Conservation (phyloP, 192 early-diverging fungal genomes). For the Rhizoclosmatium globosum region DNA sequence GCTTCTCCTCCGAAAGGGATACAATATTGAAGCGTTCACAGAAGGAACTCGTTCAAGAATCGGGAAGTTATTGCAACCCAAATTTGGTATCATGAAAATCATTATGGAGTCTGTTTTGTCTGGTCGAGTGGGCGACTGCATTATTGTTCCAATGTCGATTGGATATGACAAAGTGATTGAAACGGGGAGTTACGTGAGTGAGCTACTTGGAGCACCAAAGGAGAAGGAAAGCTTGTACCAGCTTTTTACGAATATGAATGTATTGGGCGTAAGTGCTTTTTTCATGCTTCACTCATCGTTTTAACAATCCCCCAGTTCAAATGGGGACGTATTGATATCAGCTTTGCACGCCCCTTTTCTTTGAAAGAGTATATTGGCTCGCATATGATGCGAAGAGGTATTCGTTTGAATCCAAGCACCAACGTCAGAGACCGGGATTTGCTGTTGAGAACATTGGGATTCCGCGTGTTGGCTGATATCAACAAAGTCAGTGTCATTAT, state of each 20-base stretch:
- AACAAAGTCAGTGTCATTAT: slow-evolving; percentile 82
- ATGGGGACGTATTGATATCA: slow-evolving; percentile 86
- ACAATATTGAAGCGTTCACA: slow-evolving; percentile 84
- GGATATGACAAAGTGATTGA: slow-evolving; percentile 89
- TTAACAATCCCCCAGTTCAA: slow-evolving; percentile 55
- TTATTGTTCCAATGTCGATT: slow-evolving; percentile 82
- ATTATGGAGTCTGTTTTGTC: slow-evolving; percentile 75
- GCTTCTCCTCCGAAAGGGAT: slow-evolving; percentile 70
- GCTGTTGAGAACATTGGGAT: slow-evolving; percentile 77
- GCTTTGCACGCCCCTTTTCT: slow-evolving; percentile 79
- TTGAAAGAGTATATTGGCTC: slow-evolving; percentile 70
- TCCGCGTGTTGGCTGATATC: slow-evolving; percentile 61
- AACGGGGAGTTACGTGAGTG: slow-evolving; percentile 78
- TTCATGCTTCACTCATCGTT: not conserved
- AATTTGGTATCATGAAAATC: slow-evolving; percentile 85
- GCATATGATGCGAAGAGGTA: slow-evolving; percentile 65
- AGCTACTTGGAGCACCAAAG: slow-evolving; percentile 82
- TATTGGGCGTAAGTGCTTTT: slow-evolving; percentile 36
- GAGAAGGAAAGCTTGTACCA: slow-evolving; percentile 78
- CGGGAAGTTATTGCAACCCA: slow-evolving; percentile 82
- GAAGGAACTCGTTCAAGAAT: slow-evolving; percentile 85
- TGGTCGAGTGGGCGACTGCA: slow-evolving; percentile 68
- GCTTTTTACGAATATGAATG: slow-evolving; percentile 63
- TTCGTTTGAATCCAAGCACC: slow-evolving; percentile 40
- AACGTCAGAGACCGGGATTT: slow-evolving; percentile 56